Conservation (phyloP, 805 yeast species). For the Metschnikowia lochheadii region DNA sequence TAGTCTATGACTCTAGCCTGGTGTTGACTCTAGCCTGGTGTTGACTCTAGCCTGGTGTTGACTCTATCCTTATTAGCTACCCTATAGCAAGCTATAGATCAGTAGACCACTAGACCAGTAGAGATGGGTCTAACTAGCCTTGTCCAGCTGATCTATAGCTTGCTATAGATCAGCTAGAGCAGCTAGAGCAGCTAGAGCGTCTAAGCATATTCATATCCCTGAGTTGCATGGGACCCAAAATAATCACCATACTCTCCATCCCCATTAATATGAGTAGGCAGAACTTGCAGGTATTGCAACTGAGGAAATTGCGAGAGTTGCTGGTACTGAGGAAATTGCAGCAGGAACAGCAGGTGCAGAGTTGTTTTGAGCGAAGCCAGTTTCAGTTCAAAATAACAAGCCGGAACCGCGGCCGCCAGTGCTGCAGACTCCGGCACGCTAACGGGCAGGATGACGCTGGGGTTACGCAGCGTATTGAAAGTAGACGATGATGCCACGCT, state of each 20-base stretch:
- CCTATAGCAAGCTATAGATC: too few species aligned
- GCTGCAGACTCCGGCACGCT: not conserved
- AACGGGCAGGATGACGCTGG: slow-evolving; percentile 1
- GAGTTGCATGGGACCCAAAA: not conserved
- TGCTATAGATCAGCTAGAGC: too few species aligned
- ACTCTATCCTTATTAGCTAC: too few species aligned
- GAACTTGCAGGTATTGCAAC: not conserved
- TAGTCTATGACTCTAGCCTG: too few species aligned
- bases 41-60: too few species aligned
- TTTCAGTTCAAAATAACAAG: slow-evolving; percentile 1
- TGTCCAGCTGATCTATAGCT: too few species aligned
- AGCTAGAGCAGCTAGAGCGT: too few species aligned
- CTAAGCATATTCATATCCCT: not conserved
- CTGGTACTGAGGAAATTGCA: not conserved
- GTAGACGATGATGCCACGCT: slow-evolving; percentile 1
- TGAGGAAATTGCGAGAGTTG: not conserved
- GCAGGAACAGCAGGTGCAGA: not conserved
- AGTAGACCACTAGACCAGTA: too few species aligned
- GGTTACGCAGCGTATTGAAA: slow-evolving; percentile 1
- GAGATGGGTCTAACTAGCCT: too few species aligned
- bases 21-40: too few species aligned
- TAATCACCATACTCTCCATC: not conserved
- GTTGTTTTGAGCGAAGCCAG: not conserved
- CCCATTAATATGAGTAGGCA: not conserved
- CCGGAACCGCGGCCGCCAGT: not conserved